phyloP scores from a whole-genome alignment of 2,329 filamentous ascomycete genomes.

The Tolypocladium ophioglossoides region DNA sequence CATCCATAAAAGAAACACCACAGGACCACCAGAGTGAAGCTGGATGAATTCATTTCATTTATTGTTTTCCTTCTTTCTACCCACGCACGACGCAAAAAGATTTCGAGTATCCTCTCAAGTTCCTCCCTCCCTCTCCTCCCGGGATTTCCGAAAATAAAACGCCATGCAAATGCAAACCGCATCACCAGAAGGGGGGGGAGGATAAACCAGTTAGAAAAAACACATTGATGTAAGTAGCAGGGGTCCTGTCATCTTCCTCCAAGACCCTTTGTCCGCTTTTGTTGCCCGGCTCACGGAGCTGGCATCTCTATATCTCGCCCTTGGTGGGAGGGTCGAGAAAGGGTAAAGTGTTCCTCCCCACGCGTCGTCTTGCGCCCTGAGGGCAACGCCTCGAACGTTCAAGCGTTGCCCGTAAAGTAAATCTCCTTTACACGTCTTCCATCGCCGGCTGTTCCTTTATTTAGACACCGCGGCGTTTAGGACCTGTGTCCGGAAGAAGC shows the following conservation, averaged over 20 bases:
- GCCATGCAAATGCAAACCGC: slow-evolving; percentile 29
- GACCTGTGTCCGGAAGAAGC: slow-evolving; percentile 97
- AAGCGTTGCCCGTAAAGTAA: background rate
- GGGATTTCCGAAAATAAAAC: slow-evolving; percentile 12
- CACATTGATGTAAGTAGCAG: background rate
- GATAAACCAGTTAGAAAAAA: slow-evolving; percentile 13
- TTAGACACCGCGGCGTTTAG: slow-evolving; percentile 58
- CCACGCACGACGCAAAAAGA: background rate
- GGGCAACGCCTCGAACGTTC: background rate
- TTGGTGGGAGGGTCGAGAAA: background rate
- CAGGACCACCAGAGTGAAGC: background rate
- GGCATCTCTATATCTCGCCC: background rate
- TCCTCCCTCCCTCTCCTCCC: slow-evolving; percentile 15
- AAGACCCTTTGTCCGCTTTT: background rate
- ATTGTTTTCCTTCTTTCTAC: background rate
- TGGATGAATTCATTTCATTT: background rate
- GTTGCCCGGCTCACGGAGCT: background rate
- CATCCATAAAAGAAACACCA: background rate
- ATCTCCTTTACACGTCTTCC: background rate
- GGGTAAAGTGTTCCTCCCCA: background rate
- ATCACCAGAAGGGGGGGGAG: slow-evolving; percentile 15
- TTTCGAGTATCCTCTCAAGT: background rate
- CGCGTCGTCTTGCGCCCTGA: background rate
- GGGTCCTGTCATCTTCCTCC: background rate
- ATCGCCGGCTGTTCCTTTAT: slow-evolving; percentile 17